Base-by-base conservation (phyloP, 2,329 filamentous ascomycete genomes). In the Trichoderma asperellum region DNA sequence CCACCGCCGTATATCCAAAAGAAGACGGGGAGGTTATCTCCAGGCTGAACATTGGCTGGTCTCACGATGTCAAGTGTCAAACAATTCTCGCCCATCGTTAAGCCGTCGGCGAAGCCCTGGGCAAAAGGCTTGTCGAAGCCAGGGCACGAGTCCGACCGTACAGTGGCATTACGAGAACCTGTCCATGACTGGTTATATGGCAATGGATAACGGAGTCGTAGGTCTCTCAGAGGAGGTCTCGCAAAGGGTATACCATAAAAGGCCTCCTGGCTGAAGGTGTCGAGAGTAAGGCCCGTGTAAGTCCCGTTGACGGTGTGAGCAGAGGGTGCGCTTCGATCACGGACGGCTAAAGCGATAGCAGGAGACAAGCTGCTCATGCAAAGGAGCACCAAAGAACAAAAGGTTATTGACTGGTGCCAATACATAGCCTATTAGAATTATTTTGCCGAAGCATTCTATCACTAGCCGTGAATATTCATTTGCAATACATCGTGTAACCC, bases 1-100 rank as follows among this genome's bases (percentile, higher is more conserved):
- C 68, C 68, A 11, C 68, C 68, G 18, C 68, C 68, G 27, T 70
- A 59, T 43, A 70, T 70, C 68, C 68, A 70, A 29, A 70, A 49
- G 27, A 70, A 56, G 7, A 66, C 61, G 11, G 68, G 68, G 27
- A 70, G 68, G 0, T 68, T 60, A 21, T 60, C 56, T 14, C 61
- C 52, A 34, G 55, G 43, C 0, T 34, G 16, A 11, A 53, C 55
- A 34, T 66, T 66, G 49, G 68, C 61, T 0, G 68, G 68, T 34
- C 61, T 65, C 7, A 56, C 63, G 0, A 70, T 63, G 21, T 70
- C 62, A 21, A 70, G 55, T 4, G 63, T 70, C n/a, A 70, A 63
- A 21, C 68, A 70, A 35, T 65, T 55, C 21, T 70, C 68, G 53
- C 61, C n/a, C 62, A 66, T 66, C 4, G 62, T 66, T 47, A 66